Base-by-base conservation (phyloP, 2,329 filamentous ascomycete species). In the Periconia digitata region DNA sequence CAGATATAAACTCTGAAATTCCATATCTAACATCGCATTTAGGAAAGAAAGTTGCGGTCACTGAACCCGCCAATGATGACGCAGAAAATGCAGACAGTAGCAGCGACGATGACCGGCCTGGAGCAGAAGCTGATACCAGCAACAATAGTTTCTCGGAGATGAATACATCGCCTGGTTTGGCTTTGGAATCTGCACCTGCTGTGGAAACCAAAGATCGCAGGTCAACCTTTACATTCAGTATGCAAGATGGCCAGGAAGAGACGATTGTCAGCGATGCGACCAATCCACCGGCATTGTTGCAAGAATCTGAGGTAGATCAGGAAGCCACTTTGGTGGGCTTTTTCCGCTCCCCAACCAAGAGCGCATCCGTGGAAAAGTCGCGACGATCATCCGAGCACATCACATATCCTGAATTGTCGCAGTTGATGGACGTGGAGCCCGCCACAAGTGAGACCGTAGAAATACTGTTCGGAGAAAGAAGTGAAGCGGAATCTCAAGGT, bases 11-110 rank as follows among this genome's bases (percentile, higher is more conserved):
- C 13, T 8, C 12, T 7, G 8, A 21, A 3, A 29, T 3, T n/a
- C 18, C 35, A 17, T 17, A 2, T 18, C 61, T 64, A 27, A 67
- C 44, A 44, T 10, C 1, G n/a, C 8, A 0, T n/a, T 4, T 38
- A 70, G 67, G 66, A 29, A 70, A 70, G 53, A 64, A 55, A 36
- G 27, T 42, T 23, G 37, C 44, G 10, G 49, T 29, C 2, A 37
- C 8, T 10, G 48, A 53, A 8, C 21, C 51, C 20, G n/a, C 42
- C 7, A 13, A 41, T 3, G 42, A 34, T 24, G 46, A 53, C n/a
- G 39, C 23, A 17, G 45, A 53, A n/a, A 47, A 52, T n/a, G 43
- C 41, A 21, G 29, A 51, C 13, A 50, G 54, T 20, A 48, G 40
- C 24, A 54, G 47, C 32, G 50, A 55, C 15, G 55, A 56, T 6